Base-by-base conservation (phyloP, 148 eudicot species). In the Silene uniflora region DNA sequence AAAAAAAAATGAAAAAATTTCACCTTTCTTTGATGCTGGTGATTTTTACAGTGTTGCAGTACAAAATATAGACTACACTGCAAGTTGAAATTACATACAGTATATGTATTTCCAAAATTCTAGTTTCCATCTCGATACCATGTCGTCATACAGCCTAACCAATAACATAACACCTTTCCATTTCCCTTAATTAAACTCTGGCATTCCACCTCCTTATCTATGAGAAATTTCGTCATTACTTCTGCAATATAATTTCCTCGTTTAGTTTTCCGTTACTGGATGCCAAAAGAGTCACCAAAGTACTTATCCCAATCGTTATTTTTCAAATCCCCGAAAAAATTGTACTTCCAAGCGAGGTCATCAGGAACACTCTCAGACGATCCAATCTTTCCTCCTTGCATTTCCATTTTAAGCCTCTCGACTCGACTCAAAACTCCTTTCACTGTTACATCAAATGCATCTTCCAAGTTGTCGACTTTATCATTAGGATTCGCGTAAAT, bases 371-470 rank as follows among this genome's bases (percentile, higher is more conserved):
- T 83, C 29, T 47, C 65, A 23, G 72, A 68, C 16, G 85, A 75
- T 3, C 81, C 63, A 69, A 75, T 81, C 62, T 42, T 73, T 39
- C 85, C 89, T 62, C 78, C 79, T 18, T 25, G 70, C 18, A 79
- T 76, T 13, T 84, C 83, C 70, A 25, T 76, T 71, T 76, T 85
- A 68, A 85, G 25, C 49, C 4, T 68, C 27, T 80, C 79, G 0
- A 91, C 76, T 35, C 88, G 79, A 7, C 32, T 76, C 73, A 77
- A 83, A 42, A 93, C 85, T 58, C 88, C 85, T 64, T 76, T 84
- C 44, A 93, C 60, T n/a, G 91, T 65, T 25, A 89, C 22, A 78
- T 92, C 96, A 73, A 91, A 91, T 27, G 93, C 98, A 81, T 93
- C 96, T 54, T 91, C 86, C 47, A 87, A 1, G 2, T 10, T 78